Conservation (phyloP, 495 filamentous ascomycete species). For the Podospora fimiseda region DNA sequence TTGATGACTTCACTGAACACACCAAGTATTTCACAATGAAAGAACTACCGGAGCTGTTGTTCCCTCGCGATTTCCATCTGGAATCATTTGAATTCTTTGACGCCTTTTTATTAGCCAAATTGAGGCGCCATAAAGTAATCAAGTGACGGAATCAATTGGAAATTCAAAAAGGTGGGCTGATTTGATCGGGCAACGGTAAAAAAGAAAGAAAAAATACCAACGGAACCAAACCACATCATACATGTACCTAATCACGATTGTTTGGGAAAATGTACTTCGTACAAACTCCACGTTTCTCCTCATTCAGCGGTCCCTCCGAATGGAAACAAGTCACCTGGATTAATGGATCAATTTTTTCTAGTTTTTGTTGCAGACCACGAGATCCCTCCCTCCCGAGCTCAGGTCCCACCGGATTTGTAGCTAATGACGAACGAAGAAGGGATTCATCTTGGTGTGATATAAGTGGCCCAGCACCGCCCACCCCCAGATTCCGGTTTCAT, state of each 20-base stretch:
- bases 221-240: no score
- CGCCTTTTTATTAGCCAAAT: no score
- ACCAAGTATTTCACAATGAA: no score
- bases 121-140: no score
- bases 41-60: background rate
- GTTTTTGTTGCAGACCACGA: constrained; percentile 9
- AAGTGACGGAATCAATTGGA: background rate
- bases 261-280: background rate
- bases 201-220: no score
- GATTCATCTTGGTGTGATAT: constrained; percentile 14
- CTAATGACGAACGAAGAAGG: constrained; percentile 17
- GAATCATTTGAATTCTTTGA: background rate
- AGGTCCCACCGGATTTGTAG: constrained; percentile 8
- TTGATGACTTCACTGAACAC: constrained; percentile 1
- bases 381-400: constrained; percentile 2
- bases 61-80: background rate
- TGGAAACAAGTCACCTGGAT: no score
- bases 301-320: background rate
- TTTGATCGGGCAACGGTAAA: background rate
- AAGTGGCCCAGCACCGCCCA: constrained; percentile 21
- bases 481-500: constrained; percentile 24
- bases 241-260: background rate
- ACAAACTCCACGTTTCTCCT: constrained; percentile 1
- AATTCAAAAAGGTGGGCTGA: background rate
- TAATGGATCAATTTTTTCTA: constrained; percentile 15